phyloP scores from a whole-genome alignment of 2,329 filamentous ascomycete species.

The Clarireedia homoeocarpa region DNA sequence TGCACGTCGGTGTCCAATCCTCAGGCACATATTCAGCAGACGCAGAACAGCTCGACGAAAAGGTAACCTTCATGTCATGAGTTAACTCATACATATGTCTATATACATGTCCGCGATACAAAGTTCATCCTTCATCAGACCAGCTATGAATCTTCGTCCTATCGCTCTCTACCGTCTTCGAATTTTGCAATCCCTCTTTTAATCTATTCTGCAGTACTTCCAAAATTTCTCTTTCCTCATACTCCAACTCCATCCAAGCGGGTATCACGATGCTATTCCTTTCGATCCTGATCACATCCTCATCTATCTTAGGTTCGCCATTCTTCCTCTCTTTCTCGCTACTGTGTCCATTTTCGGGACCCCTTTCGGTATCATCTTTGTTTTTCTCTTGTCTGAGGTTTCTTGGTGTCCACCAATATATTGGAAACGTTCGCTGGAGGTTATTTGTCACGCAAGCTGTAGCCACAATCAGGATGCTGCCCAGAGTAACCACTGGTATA shows the following conservation, averaged over 20 bases:
- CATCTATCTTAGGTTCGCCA: not conserved
- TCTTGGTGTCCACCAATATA: slow-evolving; percentile 47
- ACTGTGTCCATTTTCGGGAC: not conserved
- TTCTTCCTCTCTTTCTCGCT: not conserved
- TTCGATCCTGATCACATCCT: slow-evolving; percentile 13
- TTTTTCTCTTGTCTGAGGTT: not conserved
- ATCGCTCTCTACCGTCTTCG: slow-evolving; percentile 1
- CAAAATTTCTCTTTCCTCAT: slow-evolving; percentile 18
- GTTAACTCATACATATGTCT: too few relatives aligned
- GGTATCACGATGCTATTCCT: slow-evolving; percentile 14
- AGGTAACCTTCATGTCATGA: not conserved
- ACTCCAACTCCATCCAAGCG: slow-evolving; percentile 17
- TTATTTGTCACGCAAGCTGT: slow-evolving; percentile 63
- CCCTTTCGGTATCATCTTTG: slow-evolving; percentile 2
- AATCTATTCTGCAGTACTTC: slow-evolving; percentile 17
- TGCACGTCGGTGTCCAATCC: slow-evolving; percentile 3
- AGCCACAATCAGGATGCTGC: slow-evolving; percentile 50
- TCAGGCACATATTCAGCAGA: not conserved
- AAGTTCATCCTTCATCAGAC: not conserved
- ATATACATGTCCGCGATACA: too few relatives aligned
- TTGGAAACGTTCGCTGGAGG: slow-evolving; percentile 52
- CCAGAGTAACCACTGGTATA: slow-evolving; percentile 54
- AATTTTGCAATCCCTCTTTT: not conserved
- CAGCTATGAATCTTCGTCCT: not conserved
- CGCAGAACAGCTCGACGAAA: not conserved